phyloP scores from a whole-genome alignment of 768 basidiomycete genomes.

The Lactarius akahatsu region DNA sequence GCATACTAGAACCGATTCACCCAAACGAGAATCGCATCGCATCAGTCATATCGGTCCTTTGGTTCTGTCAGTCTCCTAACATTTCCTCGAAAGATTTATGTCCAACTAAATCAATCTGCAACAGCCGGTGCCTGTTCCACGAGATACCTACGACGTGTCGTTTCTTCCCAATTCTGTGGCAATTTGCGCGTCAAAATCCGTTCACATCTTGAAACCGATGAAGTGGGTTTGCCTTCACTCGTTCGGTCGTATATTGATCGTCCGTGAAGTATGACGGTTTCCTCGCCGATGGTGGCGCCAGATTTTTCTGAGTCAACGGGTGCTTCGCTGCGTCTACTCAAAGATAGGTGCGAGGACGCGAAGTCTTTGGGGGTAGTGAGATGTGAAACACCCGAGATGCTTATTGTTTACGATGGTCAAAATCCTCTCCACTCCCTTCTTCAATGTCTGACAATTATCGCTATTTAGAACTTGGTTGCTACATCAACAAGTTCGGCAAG shows the following conservation, averaged over 20 bases:
- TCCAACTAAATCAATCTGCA: conserved; percentile 4
- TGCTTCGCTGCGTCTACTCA: conserved; percentile 47
- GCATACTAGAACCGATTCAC: conserved; percentile 57
- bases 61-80: conserved; percentile 54
- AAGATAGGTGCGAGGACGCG: conserved; percentile 53
- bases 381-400: conserved; percentile 51
- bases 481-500: conserved; percentile 66
- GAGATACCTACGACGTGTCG: conserved; percentile 62
- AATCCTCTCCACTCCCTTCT: conserved; percentile 30
- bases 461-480: conserved; percentile 66
- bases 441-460: not conserved
- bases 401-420: conserved; percentile 74
- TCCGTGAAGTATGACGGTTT: conserved; percentile 41
- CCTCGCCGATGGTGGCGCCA: conserved; percentile 52
- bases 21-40: conserved; percentile 38
- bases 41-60: conserved; percentile 55
- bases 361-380: conserved; percentile 70
- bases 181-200: conserved; percentile 61
- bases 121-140: conserved; percentile 69
- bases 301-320: conserved; percentile 47
- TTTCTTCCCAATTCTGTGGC: conserved; percentile 62
- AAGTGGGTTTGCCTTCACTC: conserved; percentile 47
- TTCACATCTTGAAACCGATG: conserved; percentile 65
- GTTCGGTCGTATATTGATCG: conserved; percentile 1
- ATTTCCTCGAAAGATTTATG: conserved; percentile 3